Base-by-base conservation (phyloP, 2,329 filamentous ascomycete species). In the Graphilbum fragrans region DNA sequence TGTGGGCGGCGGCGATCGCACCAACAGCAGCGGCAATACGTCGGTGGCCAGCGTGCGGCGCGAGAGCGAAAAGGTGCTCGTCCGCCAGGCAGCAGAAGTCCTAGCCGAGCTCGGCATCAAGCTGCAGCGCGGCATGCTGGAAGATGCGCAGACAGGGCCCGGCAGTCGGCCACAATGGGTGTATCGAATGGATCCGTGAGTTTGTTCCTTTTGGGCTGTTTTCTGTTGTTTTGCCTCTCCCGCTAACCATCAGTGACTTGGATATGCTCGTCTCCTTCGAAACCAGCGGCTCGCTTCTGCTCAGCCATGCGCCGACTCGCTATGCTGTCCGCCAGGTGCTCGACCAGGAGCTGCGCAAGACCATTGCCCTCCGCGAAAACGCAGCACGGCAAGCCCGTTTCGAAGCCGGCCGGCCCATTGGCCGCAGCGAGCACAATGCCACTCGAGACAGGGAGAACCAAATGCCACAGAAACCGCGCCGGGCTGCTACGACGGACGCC, bases 151-250 rank as follows among this genome's bases (percentile, higher is more conserved):
- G 9, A 45, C 50, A 29, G 71, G 72, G 8, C 58, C 69, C 5
- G 66, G 64, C 18, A 68, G 69, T 42, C 72, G 76, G 27, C 63
- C 70, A 17, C 70, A 77, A 50, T 96, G 80, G 72, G 80, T 94
- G 9, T 96, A 94, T 60, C 78, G 92, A 41, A 88, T 98, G 85
- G 90, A 96, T 55, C 92, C 92, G 72, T 88, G 66, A 70, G 82
- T 79, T 18, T 39, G 25, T n/a, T 27, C 37, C 33, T 20, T 21
- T 34, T 19, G 19, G 22, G 3, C 41, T 34, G 39, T 36, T 29
- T 19, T 17, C 17, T 14, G 17, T 23, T 12, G 37, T 35, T 14
- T 21, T 41, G 19, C 37, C 2, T 9, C 19, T 33, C n/a, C 17
- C 31, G 11, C 45, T 45, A 22, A 25, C 23, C n/a, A 16, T 21